A percentile compares a stretch with the other conserved stretches of the same genome.
Conservation (phyloP, 306 rosid species). For the Castanopsis chinensis region DNA sequence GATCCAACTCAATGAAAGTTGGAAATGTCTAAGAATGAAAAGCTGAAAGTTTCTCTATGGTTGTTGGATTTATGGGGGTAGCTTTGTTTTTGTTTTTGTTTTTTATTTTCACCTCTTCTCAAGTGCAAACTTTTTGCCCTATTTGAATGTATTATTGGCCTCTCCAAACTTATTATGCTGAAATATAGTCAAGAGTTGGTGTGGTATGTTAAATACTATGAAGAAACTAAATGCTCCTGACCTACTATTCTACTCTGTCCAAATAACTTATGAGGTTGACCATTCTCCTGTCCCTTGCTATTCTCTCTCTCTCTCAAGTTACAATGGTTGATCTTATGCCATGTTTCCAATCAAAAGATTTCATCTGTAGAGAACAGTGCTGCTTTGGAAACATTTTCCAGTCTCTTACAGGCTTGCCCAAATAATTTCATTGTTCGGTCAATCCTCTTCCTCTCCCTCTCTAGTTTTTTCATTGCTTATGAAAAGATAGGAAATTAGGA, state of each 20-base stretch:
- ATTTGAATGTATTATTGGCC: no score
- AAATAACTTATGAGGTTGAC: neutral
- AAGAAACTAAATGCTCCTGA: neutral
- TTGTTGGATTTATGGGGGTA: no score
- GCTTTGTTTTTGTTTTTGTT: no score
- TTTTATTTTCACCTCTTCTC: no score
- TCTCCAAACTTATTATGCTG: no score
- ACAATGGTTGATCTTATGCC: neutral
- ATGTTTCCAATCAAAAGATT: neutral
- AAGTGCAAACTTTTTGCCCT: no score
- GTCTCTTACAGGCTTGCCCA: neutral
- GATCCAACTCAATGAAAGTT: no score
- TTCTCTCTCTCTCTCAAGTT: neutral
- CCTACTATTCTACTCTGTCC: neutral
- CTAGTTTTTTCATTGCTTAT: neutral
- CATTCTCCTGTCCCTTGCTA: neutral
- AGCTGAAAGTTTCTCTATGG: no score
- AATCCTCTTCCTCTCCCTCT: neutral
- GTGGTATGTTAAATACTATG: neutral
- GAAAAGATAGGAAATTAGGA: no score
- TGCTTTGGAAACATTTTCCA: neutral
- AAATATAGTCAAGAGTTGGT: neutral
- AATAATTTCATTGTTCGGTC: neutral
- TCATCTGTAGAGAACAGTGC: neutral
- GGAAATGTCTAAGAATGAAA: no score